A percentile compares a stretch with the other conserved stretches of the same genome.
Conservation (phyloP, 2,329 filamentous ascomycete genomes). For the Fusarium sp. region DNA sequence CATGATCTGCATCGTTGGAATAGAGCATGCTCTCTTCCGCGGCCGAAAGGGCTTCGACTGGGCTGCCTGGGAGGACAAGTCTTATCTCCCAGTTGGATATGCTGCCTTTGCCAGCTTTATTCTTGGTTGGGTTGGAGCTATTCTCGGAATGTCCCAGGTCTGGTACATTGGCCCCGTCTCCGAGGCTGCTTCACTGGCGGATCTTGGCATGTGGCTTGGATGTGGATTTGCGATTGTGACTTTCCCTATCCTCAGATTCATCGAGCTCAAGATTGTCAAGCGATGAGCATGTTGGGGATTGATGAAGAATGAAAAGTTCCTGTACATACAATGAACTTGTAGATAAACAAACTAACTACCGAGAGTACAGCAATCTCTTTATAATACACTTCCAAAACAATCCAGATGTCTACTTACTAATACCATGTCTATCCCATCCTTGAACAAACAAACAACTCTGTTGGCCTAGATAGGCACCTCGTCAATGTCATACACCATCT, state of each 20-base stretch:
- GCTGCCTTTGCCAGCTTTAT: conserved; percentile 59
- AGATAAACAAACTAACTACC: background rate
- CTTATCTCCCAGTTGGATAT: conserved; percentile 56
- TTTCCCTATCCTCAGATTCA: conserved; percentile 43
- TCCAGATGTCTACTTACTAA: background rate
- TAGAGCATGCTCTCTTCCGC: conserved; percentile 59
- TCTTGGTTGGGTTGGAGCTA: conserved; percentile 61
- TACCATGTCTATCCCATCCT: background rate
- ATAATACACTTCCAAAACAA: background rate
- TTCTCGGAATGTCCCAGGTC: conserved; percentile 68
- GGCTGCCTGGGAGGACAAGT: conserved; percentile 59
- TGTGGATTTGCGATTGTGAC: conserved; percentile 70
- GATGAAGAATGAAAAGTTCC: background rate
- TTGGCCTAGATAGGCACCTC: background rate
- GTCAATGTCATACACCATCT: background rate
- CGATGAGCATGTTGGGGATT: conserved; percentile 24
- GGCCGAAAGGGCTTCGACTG: conserved; percentile 56
- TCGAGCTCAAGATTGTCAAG: conserved; percentile 45
- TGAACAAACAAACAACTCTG: background rate
- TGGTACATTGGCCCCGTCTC: conserved; percentile 72
- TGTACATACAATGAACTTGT: background rate
- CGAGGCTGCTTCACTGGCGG: conserved; percentile 62
- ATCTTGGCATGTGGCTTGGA: conserved; percentile 68
- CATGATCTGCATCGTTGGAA: conserved; percentile 61
- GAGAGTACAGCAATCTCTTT: background rate